Base-by-base conservation (phyloP, 768 basidiomycete genomes). In the Pleurotus cornucopiae region DNA sequence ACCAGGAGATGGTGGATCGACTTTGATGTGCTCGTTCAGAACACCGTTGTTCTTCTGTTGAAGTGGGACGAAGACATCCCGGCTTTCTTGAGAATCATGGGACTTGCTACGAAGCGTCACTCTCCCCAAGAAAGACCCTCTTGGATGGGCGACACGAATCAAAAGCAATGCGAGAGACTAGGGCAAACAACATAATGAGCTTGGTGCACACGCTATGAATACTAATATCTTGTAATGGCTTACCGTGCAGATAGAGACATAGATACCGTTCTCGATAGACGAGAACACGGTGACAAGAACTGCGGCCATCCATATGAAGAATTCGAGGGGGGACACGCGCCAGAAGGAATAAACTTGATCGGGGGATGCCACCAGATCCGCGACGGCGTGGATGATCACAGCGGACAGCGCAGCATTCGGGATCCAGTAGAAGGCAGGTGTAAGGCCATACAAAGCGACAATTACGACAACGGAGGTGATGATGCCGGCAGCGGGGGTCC, bases 321-420 rank as follows among this genome's bases (percentile, higher is more conserved):
- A 94, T 65, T 99, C 97, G 49, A 98, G 73, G 0, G 97, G 97
- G 0, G 90, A 91, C 20, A 96, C 86, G 25, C 91, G 84, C 97
- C 97, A 99, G 78, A 86, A 99, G 2, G 81, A 78, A 71, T 88
- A 98, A 13, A 89, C 86, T 70, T 91, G 74, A 4, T 58, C 41
- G 5, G 95, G 97, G 0, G 87, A 83, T 13, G 94, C 89, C 52
- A 99, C 88, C 49, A 99, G 77, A 73, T 89, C 88, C 5, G 84
- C 85, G 14, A 95, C 92, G 39, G 92, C 92, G 66, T 96, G 94
- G 61, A 98, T 96, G 67, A 98, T 96, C 60, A 98, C 82, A 30
- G 95, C 96, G 9, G 92, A 88, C n/a, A 98, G 80, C 23, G 78
- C 84, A 5, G 89, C 88, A 20, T 63, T 83, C 34, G 90, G 91